Percentiles rank a stretch among this genome's conserved stretches.
These are phyloP conservation scores for Ceratocystis ficicola DNA, from an alignment of 2,329 filamentous ascomycete genomes.

Conservation along the genomic window DNA sequence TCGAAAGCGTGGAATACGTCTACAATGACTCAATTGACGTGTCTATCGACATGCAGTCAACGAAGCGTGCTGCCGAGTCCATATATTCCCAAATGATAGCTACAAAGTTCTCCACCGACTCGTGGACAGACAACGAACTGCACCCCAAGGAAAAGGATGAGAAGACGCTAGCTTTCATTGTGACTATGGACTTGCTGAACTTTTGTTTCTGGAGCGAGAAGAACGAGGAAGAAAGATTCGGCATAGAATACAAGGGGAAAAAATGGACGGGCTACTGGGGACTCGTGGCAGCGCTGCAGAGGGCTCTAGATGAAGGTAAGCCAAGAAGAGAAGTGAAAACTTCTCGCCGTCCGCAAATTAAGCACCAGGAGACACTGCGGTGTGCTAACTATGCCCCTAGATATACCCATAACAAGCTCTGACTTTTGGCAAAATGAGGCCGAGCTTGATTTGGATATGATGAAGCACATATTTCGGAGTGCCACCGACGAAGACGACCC, in stretches of 20 bases:
- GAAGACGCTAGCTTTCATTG: slow-evolving; percentile 77
- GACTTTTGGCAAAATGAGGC: slow-evolving; percentile 72
- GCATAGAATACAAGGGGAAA: slow-evolving; percentile 67
- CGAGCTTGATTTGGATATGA: slow-evolving; percentile 59
- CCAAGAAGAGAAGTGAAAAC: neutral
- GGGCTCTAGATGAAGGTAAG: slow-evolving; percentile 72
- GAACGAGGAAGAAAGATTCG: slow-evolving; percentile 59
- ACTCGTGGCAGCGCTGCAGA: slow-evolving; percentile 71
- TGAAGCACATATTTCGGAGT: slow-evolving; percentile 73
- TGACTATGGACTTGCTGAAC: slow-evolving; percentile 92
- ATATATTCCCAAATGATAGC: slow-evolving; percentile 75
- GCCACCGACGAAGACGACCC: slow-evolving; percentile 80
- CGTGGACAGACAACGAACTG: slow-evolving; percentile 79
- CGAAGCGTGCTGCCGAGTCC: slow-evolving; percentile 65
- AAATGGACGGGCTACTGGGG: slow-evolving; percentile 94
- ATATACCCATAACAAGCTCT: slow-evolving; percentile 76
- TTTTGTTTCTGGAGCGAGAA: slow-evolving; percentile 90
- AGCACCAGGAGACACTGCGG: neutral
- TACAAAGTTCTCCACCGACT: slow-evolving; percentile 69
- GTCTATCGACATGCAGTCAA: slow-evolving; percentile 69
- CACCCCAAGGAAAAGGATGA: slow-evolving; percentile 77
- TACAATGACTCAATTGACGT: slow-evolving; percentile 92
- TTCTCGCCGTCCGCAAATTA: no score
- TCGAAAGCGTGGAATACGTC: slow-evolving; percentile 71
- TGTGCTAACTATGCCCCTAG: slow-evolving; percentile 34